These are phyloP conservation scores for Colletotrichum orbiculare DNA, from an alignment of 2,329 filamentous ascomycete genomes.

Conservation along the genomic window DNA sequence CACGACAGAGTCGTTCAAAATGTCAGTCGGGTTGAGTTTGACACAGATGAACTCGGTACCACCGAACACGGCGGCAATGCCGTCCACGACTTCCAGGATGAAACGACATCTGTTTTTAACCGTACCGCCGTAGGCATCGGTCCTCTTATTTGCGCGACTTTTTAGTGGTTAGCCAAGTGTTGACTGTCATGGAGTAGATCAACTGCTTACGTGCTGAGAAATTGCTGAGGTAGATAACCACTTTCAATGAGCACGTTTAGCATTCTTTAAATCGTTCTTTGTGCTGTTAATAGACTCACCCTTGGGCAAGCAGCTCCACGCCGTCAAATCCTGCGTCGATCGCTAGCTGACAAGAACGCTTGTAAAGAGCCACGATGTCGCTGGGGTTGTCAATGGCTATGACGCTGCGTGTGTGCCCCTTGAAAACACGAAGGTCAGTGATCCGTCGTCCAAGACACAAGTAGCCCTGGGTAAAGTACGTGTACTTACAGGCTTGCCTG, in stretches of 20 bases:
- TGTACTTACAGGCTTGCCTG: slow-evolving; percentile 4
- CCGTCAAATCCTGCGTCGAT: slow-evolving; percentile 59
- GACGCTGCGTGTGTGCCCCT: slow-evolving; percentile 18
- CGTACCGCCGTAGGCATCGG: slow-evolving; percentile 53
- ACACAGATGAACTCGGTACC: slow-evolving; percentile 52
- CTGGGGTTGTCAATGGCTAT: slow-evolving; percentile 7
- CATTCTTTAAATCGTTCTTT: background rate
- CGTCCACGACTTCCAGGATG: slow-evolving; percentile 57
- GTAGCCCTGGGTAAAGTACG: too few relatives aligned
- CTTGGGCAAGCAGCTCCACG: slow-evolving; percentile 47
- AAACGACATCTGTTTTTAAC: slow-evolving; percentile 50
- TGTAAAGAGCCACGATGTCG: slow-evolving; percentile 37
- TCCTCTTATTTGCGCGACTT: slow-evolving; percentile 57
- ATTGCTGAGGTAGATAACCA: slow-evolving; percentile 24
- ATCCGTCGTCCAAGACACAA: background rate
- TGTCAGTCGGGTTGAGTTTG: slow-evolving; percentile 59
- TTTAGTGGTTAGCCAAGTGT: background rate
- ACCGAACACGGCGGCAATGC: slow-evolving; percentile 23
- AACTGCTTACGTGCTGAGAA: slow-evolving; percentile 20
- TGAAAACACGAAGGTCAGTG: background rate
- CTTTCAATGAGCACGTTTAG: background rate
- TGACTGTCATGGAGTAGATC: background rate
- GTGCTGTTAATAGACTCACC: background rate
- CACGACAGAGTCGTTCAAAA: slow-evolving; percentile 59
- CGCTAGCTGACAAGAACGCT: slow-evolving; percentile 33